These are phyloP conservation scores for Paramecium sexaurelia DNA, from an alignment of 73 alveolate genomes.

Conservation along the genomic window DNA sequence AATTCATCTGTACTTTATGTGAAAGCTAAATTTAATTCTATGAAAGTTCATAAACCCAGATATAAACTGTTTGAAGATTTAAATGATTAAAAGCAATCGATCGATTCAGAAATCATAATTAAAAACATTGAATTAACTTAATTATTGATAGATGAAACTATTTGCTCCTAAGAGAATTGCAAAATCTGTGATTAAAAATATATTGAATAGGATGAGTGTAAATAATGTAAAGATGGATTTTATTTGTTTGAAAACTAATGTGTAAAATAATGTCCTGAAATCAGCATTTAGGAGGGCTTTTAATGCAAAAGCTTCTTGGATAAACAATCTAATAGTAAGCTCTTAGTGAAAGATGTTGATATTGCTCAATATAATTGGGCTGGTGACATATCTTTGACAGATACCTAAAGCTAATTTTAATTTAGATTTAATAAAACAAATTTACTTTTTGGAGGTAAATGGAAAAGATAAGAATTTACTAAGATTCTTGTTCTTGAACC, in stretches of 20 bases:
- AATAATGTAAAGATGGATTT: background rate
- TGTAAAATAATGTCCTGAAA: background rate
- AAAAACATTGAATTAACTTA: background rate
- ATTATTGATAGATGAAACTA: background rate
- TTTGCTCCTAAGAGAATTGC: background rate
- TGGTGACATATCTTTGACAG: background rate
- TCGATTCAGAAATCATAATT: background rate
- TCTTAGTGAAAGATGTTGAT: background rate
- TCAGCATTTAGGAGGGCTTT: background rate
- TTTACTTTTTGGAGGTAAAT: background rate
- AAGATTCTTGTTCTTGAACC: background rate
- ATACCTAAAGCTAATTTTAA: background rate
- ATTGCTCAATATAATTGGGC: background rate
- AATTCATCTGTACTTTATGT: background rate
- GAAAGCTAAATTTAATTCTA: background rate
- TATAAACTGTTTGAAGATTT: background rate
- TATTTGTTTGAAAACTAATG: background rate
- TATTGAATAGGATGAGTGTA: background rate
- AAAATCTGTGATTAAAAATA: background rate
- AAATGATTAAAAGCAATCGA: too few species aligned
- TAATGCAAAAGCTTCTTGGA: background rate
- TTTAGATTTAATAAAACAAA: background rate
- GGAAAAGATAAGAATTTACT: background rate
- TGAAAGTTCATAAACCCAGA: background rate
- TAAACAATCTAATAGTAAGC: background rate